phyloP scores from a whole-genome alignment of 2,329 filamentous ascomycete genomes.

The Scedosporium dehoogii region DNA sequence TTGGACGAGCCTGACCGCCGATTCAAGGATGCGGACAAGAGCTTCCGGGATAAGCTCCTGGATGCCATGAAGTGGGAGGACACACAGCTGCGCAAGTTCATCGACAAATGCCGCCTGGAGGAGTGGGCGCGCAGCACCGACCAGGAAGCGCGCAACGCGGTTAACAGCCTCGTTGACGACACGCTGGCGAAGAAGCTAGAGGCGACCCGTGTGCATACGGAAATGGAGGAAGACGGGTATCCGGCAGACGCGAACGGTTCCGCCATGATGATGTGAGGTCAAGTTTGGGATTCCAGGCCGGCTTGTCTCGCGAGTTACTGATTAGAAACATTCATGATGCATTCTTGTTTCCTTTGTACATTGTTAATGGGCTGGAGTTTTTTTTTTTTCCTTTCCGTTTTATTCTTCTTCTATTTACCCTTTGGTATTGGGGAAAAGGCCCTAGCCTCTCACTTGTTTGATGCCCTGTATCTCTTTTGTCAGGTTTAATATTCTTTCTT shows the following conservation, averaged over 20 bases:
- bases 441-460: neutral
- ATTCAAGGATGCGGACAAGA: constrained; percentile 49
- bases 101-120: constrained; percentile 59
- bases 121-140: constrained; percentile 48
- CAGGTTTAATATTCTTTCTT: neutral
- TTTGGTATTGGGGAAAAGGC: neutral
- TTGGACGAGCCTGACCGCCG: constrained; percentile 52
- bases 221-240: neutral
- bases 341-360: neutral
- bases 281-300: neutral
- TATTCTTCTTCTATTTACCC: neutral
- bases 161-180: constrained; percentile 22
- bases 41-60: constrained; percentile 56
- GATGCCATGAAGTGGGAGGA: constrained; percentile 68
- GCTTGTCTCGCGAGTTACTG: neutral
- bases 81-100: constrained; percentile 48
- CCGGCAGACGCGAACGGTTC: constrained; percentile 6
- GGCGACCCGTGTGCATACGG: neutral
- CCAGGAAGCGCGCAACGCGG: constrained; percentile 25
- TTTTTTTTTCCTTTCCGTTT: neutral
- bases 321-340: no score
- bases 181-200: constrained; percentile 4
- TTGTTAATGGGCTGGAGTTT: neutral
- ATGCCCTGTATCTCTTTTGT: neutral
- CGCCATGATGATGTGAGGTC: neutral